Evolutionary conservation across 352 stramenopile genomes (phyloP), one percentile per base, ranked within the genome.

Genomic region (Chrysophaeum taylorii): DNA sequence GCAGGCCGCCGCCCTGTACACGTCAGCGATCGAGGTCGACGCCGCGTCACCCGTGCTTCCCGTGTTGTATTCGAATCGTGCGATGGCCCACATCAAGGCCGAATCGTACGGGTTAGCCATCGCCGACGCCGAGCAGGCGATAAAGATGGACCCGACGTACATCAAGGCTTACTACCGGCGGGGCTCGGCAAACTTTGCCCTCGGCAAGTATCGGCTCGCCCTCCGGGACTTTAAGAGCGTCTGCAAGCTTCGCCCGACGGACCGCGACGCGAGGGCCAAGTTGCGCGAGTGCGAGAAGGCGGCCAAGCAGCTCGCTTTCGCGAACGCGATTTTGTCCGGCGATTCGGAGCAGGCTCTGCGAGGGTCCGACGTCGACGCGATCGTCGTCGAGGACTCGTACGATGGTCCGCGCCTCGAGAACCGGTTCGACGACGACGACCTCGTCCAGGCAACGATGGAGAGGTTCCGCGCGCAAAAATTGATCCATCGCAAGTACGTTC

Each of bases 51-150:
- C 9, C 12, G 12, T 12, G 12, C 39, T 21, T 12, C 39, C 25
- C 31, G 57, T 66, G 12, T 36, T 66, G 16, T 66, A 66, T 23
- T 66, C 57, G 57, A 66, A 66, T 36, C 57, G 57, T 2, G 57
- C 57, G 2, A 66, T 66, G 77, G 66, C 43, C 12, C 48, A 57
- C 43, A 62, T 70, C 63, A 97, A 97, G 77, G 92, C 94, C 69
- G 95, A 99, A 82, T 96, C 91, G 81, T 99, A 98, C 79, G 96
- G 94, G 0, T 79, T 97, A 5, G 96, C 96, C 12, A 97, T 98
- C 62, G 79, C 89, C 33, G 96, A 99, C 74, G 92, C 94, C 15
- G 93, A 91, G n/a, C 77, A 84, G 2, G 94, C 95, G 0, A 92
- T 99, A 61, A 61, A 73, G 37, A 62, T 97, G 4, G 94, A 99